phyloP scores from a whole-genome alignment of 2,329 filamentous ascomycete genomes.

The Phyllosticta citrichinensis region DNA sequence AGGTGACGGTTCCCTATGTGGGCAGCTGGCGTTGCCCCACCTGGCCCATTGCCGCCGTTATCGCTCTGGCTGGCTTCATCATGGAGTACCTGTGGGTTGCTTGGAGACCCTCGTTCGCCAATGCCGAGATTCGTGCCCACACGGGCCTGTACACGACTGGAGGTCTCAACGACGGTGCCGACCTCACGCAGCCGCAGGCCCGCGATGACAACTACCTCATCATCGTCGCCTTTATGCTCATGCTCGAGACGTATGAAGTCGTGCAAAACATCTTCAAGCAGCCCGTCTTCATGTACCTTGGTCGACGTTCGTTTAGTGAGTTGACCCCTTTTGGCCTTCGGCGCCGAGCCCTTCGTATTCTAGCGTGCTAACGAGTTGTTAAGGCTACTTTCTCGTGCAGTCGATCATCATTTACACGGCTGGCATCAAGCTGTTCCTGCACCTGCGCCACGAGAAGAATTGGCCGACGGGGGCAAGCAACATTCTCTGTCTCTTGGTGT shows the following conservation, averaged over 20 bases:
- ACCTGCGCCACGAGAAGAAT: slow-evolving; percentile 14
- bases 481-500: slow-evolving; percentile 14
- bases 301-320: slow-evolving; percentile 36
- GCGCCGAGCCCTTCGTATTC: background rate
- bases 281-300: slow-evolving; percentile 28
- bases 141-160: slow-evolving; percentile 32
- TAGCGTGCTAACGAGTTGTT: background rate
- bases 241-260: slow-evolving; percentile 31
- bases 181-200: slow-evolving; percentile 26
- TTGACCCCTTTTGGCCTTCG: slow-evolving; percentile 3
- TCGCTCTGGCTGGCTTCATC: slow-evolving; percentile 26
- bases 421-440: slow-evolving; percentile 37
- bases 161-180: slow-evolving; percentile 26
- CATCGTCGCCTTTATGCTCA: slow-evolving; percentile 31
- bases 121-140: slow-evolving; percentile 31
- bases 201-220: slow-evolving; percentile 36
- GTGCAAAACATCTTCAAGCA: slow-evolving; percentile 28
- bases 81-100: slow-evolving; percentile 37
- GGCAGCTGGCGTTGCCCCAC: slow-evolving; percentile 9
- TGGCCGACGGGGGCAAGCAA: slow-evolving; percentile 10
- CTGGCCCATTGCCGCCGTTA: slow-evolving; percentile 24
- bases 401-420: slow-evolving; percentile 32
- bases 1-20: slow-evolving; percentile 10
- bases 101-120: slow-evolving; percentile 25
- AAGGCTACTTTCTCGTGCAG: slow-evolving; percentile 35